Evolutionary conservation across 441 rosid genomes (phyloP).

Genomic region (Pelargonium australe): DNA sequence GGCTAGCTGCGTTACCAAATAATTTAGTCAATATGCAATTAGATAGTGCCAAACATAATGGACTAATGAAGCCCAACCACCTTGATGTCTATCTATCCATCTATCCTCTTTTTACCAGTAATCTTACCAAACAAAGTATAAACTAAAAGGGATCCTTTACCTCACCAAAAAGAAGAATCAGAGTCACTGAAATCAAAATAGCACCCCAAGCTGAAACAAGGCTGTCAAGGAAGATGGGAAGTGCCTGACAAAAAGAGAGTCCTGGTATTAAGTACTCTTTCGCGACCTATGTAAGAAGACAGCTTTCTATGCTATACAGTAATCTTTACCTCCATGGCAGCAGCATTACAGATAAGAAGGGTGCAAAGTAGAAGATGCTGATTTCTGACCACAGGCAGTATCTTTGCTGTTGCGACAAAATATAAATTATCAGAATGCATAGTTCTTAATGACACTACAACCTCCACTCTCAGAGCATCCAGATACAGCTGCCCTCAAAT

Average conservation of each 20-base stretch:
- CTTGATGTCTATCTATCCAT: too few species aligned
- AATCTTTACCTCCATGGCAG: constrained; percentile 63
- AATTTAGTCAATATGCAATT: too few species aligned
- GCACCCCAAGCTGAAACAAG: constrained; percentile 62
- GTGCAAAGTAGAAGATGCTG: constrained; percentile 73
- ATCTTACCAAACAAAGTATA: too few species aligned
- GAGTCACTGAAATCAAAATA: constrained; percentile 55
- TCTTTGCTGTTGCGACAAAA: constrained; percentile 43
- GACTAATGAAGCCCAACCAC: too few species aligned
- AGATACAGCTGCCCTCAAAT: neutral
- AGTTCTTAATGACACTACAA: neutral
- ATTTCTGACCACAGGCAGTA: constrained; percentile 55
- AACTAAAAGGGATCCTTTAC: constrained; percentile 24
- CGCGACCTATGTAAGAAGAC: neutral
- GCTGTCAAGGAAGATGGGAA: constrained; percentile 63
- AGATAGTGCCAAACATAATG: too few species aligned
- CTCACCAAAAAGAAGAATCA: constrained; percentile 75
- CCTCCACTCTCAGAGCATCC: neutral
- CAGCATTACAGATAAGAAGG: constrained; percentile 64
- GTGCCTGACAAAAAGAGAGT: constrained; percentile 35
- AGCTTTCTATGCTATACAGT: neutral
- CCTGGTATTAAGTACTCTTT: neutral
- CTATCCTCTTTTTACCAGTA: too few species aligned
- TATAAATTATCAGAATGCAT: neutral
- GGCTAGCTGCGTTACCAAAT: too few species aligned